Evolutionary conservation across 352 stramenopile species (phyloP), one percentile per base, ranked within the genome.

Genomic region (Blastocystis sp.): DNA sequence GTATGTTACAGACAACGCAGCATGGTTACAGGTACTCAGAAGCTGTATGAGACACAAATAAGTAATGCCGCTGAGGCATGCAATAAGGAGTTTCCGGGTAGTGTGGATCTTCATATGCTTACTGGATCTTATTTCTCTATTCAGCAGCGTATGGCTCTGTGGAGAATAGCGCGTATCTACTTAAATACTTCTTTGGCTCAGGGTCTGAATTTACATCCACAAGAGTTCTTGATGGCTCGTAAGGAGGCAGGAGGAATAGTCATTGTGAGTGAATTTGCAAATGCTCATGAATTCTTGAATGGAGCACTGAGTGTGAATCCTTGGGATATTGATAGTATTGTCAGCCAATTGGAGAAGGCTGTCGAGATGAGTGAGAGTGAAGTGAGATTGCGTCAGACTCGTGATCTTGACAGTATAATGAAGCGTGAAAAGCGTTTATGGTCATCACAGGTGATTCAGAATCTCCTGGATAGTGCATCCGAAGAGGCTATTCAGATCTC

Each of bases 201-300:
- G 48, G 78, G 78, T 17, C 48, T 89, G 42, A 89, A 89, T 57
- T 30, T 76, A 51, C 78, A 89, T 22, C 78, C 78, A 0, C 78
- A 89, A 56, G 78, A 89, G 48, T 89, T 76, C 44, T 42, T 89
- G 60, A 56, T 76, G 40, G 42, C 66, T 35, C 60, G 66, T n/a
- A 70, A 73, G 54, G 22, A 76, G 54, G n/a, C 30, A n/a, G 78
- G 78, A 33, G 78, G 78, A 33, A 42, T 89, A 15, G 44, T 89
- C 40, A 78, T 89, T 27, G 24, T 89, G 1, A 62, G 35, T 42
- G 78, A 89, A 33, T 89, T 89, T 53, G 58, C 78, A 22, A 89
- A 70, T 30, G 78, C 78, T 22, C 60, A 79, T 51, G 78, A 89
- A 51, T 89, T 89, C 48, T 53, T 89, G 51, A 89, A 89, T 42